Evolutionary conservation across 208 protist species (phyloP).

Genomic region (Crithidia thermophila): DNA sequence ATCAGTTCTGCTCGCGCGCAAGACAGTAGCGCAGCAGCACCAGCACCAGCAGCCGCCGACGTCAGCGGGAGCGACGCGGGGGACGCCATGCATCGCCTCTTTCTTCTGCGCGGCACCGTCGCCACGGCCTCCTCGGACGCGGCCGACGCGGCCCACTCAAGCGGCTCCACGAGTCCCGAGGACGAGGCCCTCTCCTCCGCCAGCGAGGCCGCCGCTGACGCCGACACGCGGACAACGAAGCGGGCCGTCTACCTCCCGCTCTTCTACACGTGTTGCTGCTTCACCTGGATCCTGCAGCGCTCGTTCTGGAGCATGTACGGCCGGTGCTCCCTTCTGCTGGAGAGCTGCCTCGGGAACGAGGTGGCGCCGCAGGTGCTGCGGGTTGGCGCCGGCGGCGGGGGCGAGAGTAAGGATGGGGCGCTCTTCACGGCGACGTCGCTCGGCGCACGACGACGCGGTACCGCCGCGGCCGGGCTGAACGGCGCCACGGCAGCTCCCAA

Average conservation of each 20-base stretch:
- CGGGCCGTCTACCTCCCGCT: conserved; percentile 30
- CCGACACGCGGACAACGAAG: conserved; percentile 8
- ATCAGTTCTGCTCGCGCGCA: no score
- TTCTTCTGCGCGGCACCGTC: conserved; percentile 9
- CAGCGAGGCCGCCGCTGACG: conserved; percentile 15
- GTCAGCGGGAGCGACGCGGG: background rate
- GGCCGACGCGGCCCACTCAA: conserved; percentile 10
- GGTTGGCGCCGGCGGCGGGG: background rate
- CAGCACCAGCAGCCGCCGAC: background rate
- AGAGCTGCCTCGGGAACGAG: conserved; percentile 44
- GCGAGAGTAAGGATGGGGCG: background rate
- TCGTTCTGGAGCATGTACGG: conserved; percentile 63
- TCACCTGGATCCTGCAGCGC: conserved; percentile 71
- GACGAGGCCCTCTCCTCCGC: conserved; percentile 22
- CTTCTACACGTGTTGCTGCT: conserved; percentile 58
- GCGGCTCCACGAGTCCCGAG: conserved; percentile 9
- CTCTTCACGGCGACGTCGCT: conserved; percentile 15
- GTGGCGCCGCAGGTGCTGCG: conserved; percentile 18
- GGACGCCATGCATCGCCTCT: conserved; percentile 1
- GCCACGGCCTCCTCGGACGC: conserved; percentile 18
- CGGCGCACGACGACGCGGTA: conserved; percentile 6
- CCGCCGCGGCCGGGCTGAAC: background rate
- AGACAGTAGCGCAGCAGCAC: background rate
- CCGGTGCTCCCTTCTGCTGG: conserved; percentile 65
- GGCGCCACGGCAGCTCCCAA: background rate